These are phyloP conservation scores for Phoma herbarum DNA, from an alignment of 2,329 filamentous ascomycete genomes.

Conservation along the genomic window DNA sequence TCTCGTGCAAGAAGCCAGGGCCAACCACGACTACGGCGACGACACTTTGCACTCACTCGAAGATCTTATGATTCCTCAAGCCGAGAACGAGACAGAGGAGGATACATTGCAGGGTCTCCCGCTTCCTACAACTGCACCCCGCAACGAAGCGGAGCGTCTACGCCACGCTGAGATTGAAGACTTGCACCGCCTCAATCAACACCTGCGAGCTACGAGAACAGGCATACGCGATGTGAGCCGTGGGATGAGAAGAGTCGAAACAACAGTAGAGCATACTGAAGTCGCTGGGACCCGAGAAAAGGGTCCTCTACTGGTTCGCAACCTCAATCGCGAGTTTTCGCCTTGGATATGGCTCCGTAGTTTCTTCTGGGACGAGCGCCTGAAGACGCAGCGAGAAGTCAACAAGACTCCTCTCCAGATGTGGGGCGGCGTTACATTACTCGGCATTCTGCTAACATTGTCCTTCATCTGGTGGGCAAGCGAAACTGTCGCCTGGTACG, in stretches of 20 bases:
- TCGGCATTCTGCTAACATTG: constrained; percentile 53
- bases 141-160: constrained; percentile 53
- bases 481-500: constrained; percentile 59
- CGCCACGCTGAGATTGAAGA: constrained; percentile 54
- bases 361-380: constrained; percentile 39
- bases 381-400: constrained; percentile 28
- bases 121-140: constrained; percentile 39
- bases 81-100: constrained; percentile 40
- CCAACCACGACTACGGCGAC: constrained; percentile 52
- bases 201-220: constrained; percentile 51
- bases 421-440: constrained; percentile 49
- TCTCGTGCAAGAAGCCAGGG: constrained; percentile 52
- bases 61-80: constrained; percentile 51
- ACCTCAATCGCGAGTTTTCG: constrained; percentile 23
- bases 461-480: constrained; percentile 59
- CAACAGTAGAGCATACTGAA: constrained; percentile 49
- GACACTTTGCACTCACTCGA: constrained; percentile 59
- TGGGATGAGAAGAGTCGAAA: constrained; percentile 54
- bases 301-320: constrained; percentile 7
- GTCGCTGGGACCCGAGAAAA: constrained; percentile 25
- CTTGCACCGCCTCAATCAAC: constrained; percentile 54
- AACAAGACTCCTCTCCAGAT: constrained; percentile 24
- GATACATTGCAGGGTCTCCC: constrained; percentile 46
- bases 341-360: constrained; percentile 36
- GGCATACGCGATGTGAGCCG: constrained; percentile 56